Conservation (phyloP, 306 rosid species). For the Ormosia semicastrata region DNA sequence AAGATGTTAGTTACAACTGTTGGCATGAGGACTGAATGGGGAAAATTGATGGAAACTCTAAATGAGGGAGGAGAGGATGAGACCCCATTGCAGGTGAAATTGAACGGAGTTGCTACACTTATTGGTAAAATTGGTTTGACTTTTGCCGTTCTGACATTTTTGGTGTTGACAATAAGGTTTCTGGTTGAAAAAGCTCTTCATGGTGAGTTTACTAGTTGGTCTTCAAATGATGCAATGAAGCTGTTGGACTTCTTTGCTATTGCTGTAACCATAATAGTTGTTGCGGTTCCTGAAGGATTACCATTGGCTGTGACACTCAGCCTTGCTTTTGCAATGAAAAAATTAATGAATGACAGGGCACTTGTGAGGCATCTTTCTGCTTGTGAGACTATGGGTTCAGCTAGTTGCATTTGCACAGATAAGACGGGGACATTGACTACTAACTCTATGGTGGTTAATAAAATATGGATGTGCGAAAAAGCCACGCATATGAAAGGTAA, state of each 20-base stretch:
- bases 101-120: slow-evolving; percentile 93
- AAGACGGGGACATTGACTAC: slow-evolving; percentile 96
- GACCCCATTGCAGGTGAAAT: slow-evolving; percentile 96
- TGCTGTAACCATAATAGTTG: slow-evolving; percentile 89
- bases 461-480: slow-evolving; percentile 66
- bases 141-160: slow-evolving; percentile 79
- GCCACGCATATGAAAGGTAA: slow-evolving; percentile 43
- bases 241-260: slow-evolving; percentile 82
- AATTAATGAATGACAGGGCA: slow-evolving; percentile 80
- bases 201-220: slow-evolving; percentile 62
- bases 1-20: slow-evolving; percentile 89
- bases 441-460: slow-evolving; percentile 80
- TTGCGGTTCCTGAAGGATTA: slow-evolving; percentile 98
- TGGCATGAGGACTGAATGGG: slow-evolving; percentile 99
- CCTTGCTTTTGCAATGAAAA: slow-evolving; percentile 98
- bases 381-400: slow-evolving; percentile 99
- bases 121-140: slow-evolving; percentile 91
- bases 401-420: slow-evolving; percentile 93
- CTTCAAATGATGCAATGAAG: slow-evolving; percentile 69
- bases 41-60: slow-evolving; percentile 92
- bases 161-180: slow-evolving; percentile 63
- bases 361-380: slow-evolving; percentile 97
- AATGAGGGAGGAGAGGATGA: slow-evolving; percentile 96
- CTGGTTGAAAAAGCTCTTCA: slow-evolving; percentile 51
- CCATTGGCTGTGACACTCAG: slow-evolving; percentile 97